Evolutionary conservation across 176 grass and related monocot species (phyloP).

Genomic region (Phyllostachys edulis): DNA sequence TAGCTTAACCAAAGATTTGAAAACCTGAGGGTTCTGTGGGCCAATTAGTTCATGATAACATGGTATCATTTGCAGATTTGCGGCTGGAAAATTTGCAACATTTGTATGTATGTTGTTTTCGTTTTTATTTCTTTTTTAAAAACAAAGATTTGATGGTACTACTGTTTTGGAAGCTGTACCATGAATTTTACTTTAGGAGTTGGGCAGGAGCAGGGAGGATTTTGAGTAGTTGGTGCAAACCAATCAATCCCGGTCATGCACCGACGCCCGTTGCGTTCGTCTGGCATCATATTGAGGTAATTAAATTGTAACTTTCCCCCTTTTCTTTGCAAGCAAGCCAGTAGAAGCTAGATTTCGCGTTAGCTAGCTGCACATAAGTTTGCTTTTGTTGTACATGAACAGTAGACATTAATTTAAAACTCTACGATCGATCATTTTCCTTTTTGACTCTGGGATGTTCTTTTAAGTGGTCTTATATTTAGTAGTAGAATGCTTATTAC

Average conservation of each 20-base stretch:
- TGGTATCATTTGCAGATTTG: background rate
- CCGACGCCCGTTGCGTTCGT: conserved; percentile 18
- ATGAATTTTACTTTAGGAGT: conserved; percentile 11
- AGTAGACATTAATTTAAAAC: background rate
- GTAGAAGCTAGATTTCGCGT: background rate
- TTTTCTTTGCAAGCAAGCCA: conserved; percentile 43
- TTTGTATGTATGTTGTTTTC: too few species aligned
- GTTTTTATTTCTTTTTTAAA: too few species aligned
- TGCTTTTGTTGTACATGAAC: conserved; percentile 18
- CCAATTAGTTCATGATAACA: conserved; percentile 18
- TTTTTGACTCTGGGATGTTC: background rate
- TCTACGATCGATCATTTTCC: background rate
- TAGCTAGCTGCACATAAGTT: background rate
- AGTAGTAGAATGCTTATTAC: background rate
- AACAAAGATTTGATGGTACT: background rate
- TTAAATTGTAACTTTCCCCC: conserved; percentile 34
- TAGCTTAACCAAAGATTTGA: conserved; percentile 40
- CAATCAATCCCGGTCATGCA: conserved; percentile 18
- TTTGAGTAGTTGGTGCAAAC: conserved; percentile 32
- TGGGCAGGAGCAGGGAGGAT: conserved; percentile 20
- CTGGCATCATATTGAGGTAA: conserved; percentile 16
- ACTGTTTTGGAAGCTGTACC: conserved; percentile 9
- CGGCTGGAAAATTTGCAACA: background rate
- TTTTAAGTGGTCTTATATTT: background rate
- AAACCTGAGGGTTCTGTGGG: conserved; percentile 24